A percentile compares a stretch with the other conserved stretches of the same genome.
These are phyloP conservation scores for Metschnikowia shivogae DNA, from an alignment of 805 yeast species.

Conservation along the genomic window DNA sequence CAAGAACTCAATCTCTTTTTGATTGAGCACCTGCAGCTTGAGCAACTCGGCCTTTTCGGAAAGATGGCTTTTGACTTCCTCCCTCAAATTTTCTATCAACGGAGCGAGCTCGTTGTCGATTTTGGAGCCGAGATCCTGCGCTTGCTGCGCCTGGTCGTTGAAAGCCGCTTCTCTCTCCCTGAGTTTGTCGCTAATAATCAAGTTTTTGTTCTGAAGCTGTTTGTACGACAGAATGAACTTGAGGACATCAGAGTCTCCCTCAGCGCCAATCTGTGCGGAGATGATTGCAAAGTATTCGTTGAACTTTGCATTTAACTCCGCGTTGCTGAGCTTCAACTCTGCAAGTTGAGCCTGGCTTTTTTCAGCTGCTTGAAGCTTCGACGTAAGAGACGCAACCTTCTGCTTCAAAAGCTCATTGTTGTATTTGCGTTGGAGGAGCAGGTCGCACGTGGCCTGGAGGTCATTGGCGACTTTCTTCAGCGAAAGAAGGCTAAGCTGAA, in stretches of 20 bases:
- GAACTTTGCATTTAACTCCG: constrained; percentile 44
- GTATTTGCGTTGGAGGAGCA: constrained; percentile 44
- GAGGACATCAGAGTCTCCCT: constrained; percentile 10
- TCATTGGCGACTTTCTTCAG: constrained; percentile 48
- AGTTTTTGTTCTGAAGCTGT: constrained; percentile 26
- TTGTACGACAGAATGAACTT: constrained; percentile 35
- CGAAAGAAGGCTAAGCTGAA: constrained; percentile 16
- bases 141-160: constrained; percentile 13
- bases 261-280: constrained; percentile 26
- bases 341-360: constrained; percentile 42
- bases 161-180: constrained; percentile 20
- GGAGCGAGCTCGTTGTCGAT: constrained; percentile 12
- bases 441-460: constrained; percentile 49
- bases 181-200: constrained; percentile 36
- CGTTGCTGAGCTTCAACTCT: constrained; percentile 47
- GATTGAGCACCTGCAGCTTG: constrained; percentile 48
- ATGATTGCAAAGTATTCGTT: constrained; percentile 45
- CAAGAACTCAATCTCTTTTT: constrained; percentile 55
- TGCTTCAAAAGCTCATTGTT: constrained; percentile 52
- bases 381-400: constrained; percentile 44
- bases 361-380: constrained; percentile 37
- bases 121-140: constrained; percentile 2
- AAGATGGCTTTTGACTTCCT: constrained; percentile 2
- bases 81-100: constrained; percentile 13
- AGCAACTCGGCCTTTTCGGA: constrained; percentile 36